Conservation (phyloP, 2,329 filamentous ascomycete species). For the Cryphonectria naterciae region DNA sequence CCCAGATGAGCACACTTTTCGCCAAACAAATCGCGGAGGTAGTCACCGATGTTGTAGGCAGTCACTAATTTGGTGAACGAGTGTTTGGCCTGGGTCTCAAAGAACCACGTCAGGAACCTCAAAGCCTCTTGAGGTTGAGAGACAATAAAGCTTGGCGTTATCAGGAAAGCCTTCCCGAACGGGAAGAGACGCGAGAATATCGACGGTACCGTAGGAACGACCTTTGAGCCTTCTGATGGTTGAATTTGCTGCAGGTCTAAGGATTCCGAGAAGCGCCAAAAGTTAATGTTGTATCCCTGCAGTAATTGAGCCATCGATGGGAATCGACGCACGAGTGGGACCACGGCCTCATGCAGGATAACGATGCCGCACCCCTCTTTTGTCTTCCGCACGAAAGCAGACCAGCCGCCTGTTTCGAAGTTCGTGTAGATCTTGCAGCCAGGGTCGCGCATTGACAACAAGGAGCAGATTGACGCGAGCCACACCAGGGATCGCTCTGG, state of each 20-base stretch:
- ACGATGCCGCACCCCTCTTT: conserved; percentile 38
- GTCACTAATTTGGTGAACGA: conserved; percentile 41
- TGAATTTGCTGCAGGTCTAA: conserved; percentile 35
- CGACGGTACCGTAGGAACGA: neutral
- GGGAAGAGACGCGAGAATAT: conserved; percentile 46
- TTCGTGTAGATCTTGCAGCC: conserved; percentile 49
- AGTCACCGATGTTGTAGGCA: conserved; percentile 41
- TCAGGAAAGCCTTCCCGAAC: conserved; percentile 47
- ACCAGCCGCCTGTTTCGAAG: conserved; percentile 51
- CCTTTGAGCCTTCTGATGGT: conserved; percentile 34
- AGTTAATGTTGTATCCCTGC: conserved; percentile 34
- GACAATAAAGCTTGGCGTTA: conserved; percentile 55
- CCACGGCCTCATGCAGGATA: conserved; percentile 51
- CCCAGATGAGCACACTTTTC: conserved; percentile 38
- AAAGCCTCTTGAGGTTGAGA: conserved; percentile 47
- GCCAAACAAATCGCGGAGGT: conserved; percentile 40
- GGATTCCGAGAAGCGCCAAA: conserved; percentile 49
- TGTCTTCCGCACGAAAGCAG: conserved; percentile 42
- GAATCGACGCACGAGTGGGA: conserved; percentile 45
- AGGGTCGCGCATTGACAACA: conserved; percentile 47
- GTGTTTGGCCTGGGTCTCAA: conserved; percentile 31
- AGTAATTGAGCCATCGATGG: conserved; percentile 44
- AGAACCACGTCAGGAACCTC: conserved; percentile 48
- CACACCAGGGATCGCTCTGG: conserved; percentile 43
- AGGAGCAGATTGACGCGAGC: conserved; percentile 46